Conservation (phyloP, 140 eudicot species). For the Anethum foeniculum region DNA sequence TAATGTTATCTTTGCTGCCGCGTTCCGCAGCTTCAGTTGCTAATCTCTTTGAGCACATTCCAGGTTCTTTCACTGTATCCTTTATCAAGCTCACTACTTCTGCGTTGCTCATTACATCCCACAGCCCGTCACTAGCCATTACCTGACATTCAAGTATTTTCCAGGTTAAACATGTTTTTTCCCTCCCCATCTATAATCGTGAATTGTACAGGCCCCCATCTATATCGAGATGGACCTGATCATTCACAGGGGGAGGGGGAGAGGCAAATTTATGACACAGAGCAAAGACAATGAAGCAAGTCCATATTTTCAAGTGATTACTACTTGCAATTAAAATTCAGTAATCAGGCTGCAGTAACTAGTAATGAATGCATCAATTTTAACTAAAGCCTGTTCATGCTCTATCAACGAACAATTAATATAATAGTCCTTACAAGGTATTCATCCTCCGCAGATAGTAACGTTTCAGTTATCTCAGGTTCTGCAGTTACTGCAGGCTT, state of each 20-base stretch:
- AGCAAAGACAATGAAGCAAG: not conserved
- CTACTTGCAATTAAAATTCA: not conserved
- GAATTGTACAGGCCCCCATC: not conserved
- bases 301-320: not conserved
- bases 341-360: not conserved
- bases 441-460: constrained; percentile 58
- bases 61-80: constrained; percentile 84
- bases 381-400: not conserved
- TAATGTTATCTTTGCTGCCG: constrained; percentile 92
- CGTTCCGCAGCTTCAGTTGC: constrained; percentile 84
- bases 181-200: not conserved
- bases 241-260: not conserved
- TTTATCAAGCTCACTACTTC: constrained; percentile 64
- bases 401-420: not conserved
- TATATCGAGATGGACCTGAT: not conserved
- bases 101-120: constrained; percentile 70
- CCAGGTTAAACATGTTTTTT: not conserved
- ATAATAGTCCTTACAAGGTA: constrained; percentile 51
- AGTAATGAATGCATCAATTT: not conserved
- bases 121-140: constrained; percentile 90
- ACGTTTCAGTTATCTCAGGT: constrained; percentile 80
- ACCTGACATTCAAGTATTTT: constrained; percentile 37
- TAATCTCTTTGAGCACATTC: constrained; percentile 94
- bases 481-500: constrained; percentile 99
- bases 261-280: not conserved